Evolutionary conservation across 257 asterid genomes (phyloP).

Genomic region (Linaria vulgaris): DNA sequence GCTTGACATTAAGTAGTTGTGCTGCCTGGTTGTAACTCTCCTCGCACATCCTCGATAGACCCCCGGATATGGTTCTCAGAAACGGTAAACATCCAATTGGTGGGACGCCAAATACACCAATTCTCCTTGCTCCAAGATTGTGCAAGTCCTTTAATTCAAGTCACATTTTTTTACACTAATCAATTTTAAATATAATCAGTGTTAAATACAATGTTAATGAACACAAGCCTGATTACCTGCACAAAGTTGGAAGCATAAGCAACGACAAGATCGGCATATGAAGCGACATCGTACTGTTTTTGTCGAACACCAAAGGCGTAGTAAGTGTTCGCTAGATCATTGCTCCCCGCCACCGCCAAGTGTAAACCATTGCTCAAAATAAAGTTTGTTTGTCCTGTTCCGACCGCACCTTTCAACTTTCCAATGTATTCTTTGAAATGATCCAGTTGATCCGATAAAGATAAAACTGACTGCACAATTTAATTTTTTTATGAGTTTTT

Average conservation of each 20-base stretch:
- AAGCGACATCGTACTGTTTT: conserved; percentile 38
- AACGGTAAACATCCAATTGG: conserved; percentile 61
- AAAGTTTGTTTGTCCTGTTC: conserved; percentile 44
- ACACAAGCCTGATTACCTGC: conserved; percentile 35
- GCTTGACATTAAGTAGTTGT: conserved; percentile 39
- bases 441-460: conserved; percentile 53
- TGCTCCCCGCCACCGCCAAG: conserved; percentile 67
- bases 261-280: conserved; percentile 61
- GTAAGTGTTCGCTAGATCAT: conserved; percentile 83
- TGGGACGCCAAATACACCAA: conserved; percentile 41
- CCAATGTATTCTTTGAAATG: conserved; percentile 60
- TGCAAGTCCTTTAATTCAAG: conserved; percentile 32
- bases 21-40: conserved; percentile 43
- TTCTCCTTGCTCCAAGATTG: conserved; percentile 51
- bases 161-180: no score
- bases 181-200: no score
- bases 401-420: conserved; percentile 53
- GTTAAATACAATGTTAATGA: not conserved
- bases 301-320: conserved; percentile 46
- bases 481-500: no score
- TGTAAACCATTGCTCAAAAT: conserved; percentile 47
- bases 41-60: conserved; percentile 30
- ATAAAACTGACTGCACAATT: conserved; percentile 47
- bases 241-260: conserved; percentile 52
- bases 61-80: conserved; percentile 48